phyloP scores from a whole-genome alignment of 352 stramenopile species.

The Peronospora farinosa region DNA sequence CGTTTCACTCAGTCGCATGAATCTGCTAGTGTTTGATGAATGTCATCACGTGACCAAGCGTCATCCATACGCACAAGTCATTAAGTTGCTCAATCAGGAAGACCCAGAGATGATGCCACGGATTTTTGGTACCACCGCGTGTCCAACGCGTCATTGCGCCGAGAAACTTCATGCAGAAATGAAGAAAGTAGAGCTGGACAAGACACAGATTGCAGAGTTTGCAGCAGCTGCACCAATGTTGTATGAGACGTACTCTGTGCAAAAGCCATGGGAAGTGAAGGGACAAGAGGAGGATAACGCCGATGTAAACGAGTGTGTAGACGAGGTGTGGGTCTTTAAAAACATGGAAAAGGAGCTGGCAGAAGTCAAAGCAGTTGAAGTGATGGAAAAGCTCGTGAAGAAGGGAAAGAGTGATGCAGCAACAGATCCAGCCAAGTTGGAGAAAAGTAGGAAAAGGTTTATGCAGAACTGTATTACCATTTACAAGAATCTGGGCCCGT shows the following conservation, averaged over 20 bases:
- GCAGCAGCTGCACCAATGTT: conserved; percentile 62
- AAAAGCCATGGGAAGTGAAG: conserved; percentile 23
- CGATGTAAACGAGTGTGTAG: background rate
- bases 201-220: conserved; percentile 47
- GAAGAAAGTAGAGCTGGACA: conserved; percentile 61
- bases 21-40: conserved; percentile 87
- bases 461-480: conserved; percentile 45
- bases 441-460: conserved; percentile 56
- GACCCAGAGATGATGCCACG: conserved; percentile 36
- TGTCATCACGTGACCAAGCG: conserved; percentile 87
- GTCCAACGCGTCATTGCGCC: conserved; percentile 64
- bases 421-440: conserved; percentile 29
- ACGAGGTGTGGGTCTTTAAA: conserved; percentile 27
- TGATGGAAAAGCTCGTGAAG: conserved; percentile 44
- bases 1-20: conserved; percentile 66
- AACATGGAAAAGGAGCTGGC: conserved; percentile 39
- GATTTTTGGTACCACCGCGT: conserved; percentile 84
- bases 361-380: conserved; percentile 42
- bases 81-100: conserved; percentile 70
- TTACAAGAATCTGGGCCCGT: conserved; percentile 58
- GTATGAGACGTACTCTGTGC: conserved; percentile 50
- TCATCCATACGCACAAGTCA: conserved; percentile 85
- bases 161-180: conserved; percentile 61
- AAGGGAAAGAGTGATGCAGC: conserved; percentile 44
- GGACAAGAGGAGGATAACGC: conserved; percentile 12